A percentile compares a stretch with the other conserved stretches of the same genome.
These are phyloP conservation scores for Sclerotinia subarctica DNA, from an alignment of 2,329 filamentous ascomycete species.

Conservation along the genomic window DNA sequence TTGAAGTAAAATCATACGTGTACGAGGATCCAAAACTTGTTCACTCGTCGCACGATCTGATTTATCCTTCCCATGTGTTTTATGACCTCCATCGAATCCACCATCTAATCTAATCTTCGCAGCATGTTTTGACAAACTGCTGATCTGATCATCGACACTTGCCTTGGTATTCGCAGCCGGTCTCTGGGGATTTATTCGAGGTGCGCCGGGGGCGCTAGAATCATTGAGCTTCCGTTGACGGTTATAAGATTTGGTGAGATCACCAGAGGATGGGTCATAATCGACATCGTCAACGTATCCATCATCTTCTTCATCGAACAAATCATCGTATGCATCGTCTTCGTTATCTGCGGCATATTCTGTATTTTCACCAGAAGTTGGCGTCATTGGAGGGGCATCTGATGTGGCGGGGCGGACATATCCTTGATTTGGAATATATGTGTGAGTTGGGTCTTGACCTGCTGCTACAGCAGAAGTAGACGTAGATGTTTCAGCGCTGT, in stretches of 20 bases:
- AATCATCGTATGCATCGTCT: slow-evolving; percentile 45
- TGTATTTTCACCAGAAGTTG: slow-evolving; percentile 33
- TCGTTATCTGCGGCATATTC: slow-evolving; percentile 40
- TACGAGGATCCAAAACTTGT: slow-evolving; percentile 89
- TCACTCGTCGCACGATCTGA: slow-evolving; percentile 91
- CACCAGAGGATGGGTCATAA: slow-evolving; percentile 56
- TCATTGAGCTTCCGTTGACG: slow-evolving; percentile 69
- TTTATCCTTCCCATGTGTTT: slow-evolving; percentile 72
- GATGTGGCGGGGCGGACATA: slow-evolving; percentile 43
- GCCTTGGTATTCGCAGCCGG: slow-evolving; percentile 75
- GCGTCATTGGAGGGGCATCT: slow-evolving; percentile 37
- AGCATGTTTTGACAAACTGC: slow-evolving; percentile 79
- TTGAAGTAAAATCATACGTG: slow-evolving; percentile 91
- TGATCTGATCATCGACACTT: slow-evolving; percentile 82
- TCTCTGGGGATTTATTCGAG: slow-evolving; percentile 74
- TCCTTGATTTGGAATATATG: slow-evolving; percentile 48
- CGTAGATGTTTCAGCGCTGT: slow-evolving; percentile 20
- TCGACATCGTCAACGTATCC: slow-evolving; percentile 57
- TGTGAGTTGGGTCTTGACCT: slow-evolving; percentile 46
- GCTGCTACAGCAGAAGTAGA: slow-evolving; percentile 40
- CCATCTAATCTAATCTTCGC: slow-evolving; percentile 78
- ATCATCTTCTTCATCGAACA: slow-evolving; percentile 59
- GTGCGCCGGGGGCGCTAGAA: slow-evolving; percentile 44
- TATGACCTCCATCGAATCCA: slow-evolving; percentile 48
- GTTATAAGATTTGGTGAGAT: slow-evolving; percentile 82